Conservation (phyloP, 2,329 filamentous ascomycete species). For the Pseudocercospora crystallina region DNA sequence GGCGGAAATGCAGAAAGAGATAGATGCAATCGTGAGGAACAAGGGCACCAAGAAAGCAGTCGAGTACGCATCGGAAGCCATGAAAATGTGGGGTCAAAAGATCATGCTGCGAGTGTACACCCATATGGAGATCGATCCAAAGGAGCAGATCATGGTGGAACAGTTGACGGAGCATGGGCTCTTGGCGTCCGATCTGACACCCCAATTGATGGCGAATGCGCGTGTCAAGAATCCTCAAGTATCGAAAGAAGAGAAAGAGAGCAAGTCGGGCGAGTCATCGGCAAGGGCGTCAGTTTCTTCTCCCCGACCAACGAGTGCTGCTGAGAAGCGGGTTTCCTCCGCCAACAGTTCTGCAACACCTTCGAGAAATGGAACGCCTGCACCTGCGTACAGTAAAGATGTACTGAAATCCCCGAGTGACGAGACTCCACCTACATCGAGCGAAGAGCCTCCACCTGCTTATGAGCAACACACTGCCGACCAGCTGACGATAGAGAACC, state of each 20-base stretch:
- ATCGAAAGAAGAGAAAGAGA: slow-evolving; percentile 12
- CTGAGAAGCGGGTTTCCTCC: slow-evolving; percentile 20
- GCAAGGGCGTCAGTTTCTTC: slow-evolving; percentile 32
- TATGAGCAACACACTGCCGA: slow-evolving; percentile 66
- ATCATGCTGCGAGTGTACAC: slow-evolving; percentile 94
- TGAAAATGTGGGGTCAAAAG: slow-evolving; percentile 96
- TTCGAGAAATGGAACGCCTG: slow-evolving; percentile 38
- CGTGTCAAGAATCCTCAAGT: slow-evolving; percentile 77
- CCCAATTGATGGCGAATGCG: slow-evolving; percentile 85
- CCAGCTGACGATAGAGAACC: slow-evolving; percentile 75
- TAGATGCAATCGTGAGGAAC: slow-evolving; percentile 61
- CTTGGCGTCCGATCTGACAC: slow-evolving; percentile 76
- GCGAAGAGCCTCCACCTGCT: slow-evolving; percentile 44
- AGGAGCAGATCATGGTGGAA: slow-evolving; percentile 98
- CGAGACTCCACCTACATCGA: too few species aligned
- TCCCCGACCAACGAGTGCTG: slow-evolving; percentile 22
- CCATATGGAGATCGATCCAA: slow-evolving; percentile 93
- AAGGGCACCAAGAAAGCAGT: slow-evolving; percentile 72
- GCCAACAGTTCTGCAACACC: slow-evolving; percentile 15
- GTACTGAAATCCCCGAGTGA: too few species aligned
- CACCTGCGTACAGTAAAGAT: slow-evolving; percentile 7
- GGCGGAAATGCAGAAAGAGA: slow-evolving; percentile 70
- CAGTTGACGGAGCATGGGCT: slow-evolving; percentile 93
- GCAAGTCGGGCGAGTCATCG: slow-evolving; percentile 28
- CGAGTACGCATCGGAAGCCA: slow-evolving; percentile 68